Percentiles rank a stretch among this genome's conserved stretches.
phyloP scores from a whole-genome alignment of 768 basidiomycete genomes.

The Naganishia kalamii region DNA sequence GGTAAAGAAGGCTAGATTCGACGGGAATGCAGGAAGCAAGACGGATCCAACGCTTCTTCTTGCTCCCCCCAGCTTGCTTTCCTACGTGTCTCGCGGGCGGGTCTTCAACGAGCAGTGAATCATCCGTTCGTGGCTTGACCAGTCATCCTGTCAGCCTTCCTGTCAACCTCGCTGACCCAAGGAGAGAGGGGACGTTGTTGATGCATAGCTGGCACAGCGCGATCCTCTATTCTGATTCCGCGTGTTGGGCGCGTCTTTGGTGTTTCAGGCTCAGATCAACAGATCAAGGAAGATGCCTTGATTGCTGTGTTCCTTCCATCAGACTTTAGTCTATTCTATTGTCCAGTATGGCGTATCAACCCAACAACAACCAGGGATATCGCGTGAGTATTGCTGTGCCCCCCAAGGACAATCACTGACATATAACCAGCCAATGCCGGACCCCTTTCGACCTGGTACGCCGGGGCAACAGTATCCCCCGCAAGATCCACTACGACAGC shows the following conservation, averaged over 20 bases:
- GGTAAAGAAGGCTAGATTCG: too few species aligned
- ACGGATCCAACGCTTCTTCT: too few species aligned
- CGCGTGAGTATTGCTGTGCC: not conserved
- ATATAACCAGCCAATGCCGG: constrained; percentile 4
- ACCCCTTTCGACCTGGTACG: not conserved
- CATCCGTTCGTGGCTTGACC: too few species aligned
- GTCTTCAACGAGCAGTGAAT: too few species aligned
- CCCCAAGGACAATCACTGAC: not conserved
- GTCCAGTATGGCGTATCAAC: constrained; percentile 4
- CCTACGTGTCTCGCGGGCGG: too few species aligned
- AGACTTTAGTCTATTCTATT: too few species aligned
- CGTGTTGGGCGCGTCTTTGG: not conserved
- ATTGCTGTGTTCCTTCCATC: not conserved
- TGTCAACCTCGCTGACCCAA: too few species aligned
- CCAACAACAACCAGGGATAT: not conserved
- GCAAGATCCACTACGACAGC: not conserved
- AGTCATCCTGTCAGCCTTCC: too few species aligned
- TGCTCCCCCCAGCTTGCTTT: too few species aligned
- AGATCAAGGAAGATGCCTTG: not conserved
- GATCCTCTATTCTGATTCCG: not conserved
- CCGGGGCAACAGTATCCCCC: not conserved
- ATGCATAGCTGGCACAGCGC: not conserved
- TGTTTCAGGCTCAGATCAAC: not conserved
- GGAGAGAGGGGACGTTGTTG: too few species aligned
- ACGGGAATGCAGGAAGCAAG: too few species aligned